Conservation (phyloP, 2,329 filamentous ascomycete genomes). For the Plenodomus tracheiphilus region DNA sequence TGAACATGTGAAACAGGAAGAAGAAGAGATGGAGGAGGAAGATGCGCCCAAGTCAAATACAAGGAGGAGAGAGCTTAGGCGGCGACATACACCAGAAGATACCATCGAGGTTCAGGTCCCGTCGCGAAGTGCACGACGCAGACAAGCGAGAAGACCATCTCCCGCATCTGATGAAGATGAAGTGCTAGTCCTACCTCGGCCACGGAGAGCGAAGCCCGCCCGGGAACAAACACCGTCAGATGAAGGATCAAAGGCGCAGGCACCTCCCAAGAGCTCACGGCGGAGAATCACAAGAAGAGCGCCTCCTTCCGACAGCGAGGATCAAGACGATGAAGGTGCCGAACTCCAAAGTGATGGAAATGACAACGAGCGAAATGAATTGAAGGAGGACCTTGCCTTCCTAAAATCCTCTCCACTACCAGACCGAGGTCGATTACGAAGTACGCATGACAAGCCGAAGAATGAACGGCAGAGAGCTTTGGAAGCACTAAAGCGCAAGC, state of each 20-base stretch:
- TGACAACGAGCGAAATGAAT: slow-evolving; percentile 42
- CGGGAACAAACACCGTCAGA: slow-evolving; percentile 2
- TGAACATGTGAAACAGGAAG: no score
- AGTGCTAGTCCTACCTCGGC: neutral
- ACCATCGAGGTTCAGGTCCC: slow-evolving; percentile 3
- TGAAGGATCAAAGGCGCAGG: slow-evolving; percentile 6
- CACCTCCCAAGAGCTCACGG: slow-evolving; percentile 6
- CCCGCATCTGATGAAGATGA: slow-evolving; percentile 6
- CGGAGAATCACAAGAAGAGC: slow-evolving; percentile 6
- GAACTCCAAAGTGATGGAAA: slow-evolving; percentile 4
- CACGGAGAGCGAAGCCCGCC: neutral
- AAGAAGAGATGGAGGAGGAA: slow-evolving; percentile 1
- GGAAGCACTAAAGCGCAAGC: slow-evolving; percentile 48
- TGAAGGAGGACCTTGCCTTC: slow-evolving; percentile 53
- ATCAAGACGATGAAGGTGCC: slow-evolving; percentile 2
- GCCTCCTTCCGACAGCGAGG: slow-evolving; percentile 22
- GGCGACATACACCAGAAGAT: neutral
- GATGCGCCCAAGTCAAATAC: neutral
- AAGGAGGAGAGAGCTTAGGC: neutral
- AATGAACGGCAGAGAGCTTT: slow-evolving; percentile 48
- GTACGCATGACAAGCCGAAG: slow-evolving; percentile 29
- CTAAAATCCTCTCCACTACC: slow-evolving; percentile 41
- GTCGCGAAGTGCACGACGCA: slow-evolving; percentile 9
- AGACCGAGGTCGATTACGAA: slow-evolving; percentile 29
- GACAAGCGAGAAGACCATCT: slow-evolving; percentile 2